Evolutionary conservation across 1,284 basidiomycete species (phyloP).

Genomic region (Apiotrichum porosum): DNA sequence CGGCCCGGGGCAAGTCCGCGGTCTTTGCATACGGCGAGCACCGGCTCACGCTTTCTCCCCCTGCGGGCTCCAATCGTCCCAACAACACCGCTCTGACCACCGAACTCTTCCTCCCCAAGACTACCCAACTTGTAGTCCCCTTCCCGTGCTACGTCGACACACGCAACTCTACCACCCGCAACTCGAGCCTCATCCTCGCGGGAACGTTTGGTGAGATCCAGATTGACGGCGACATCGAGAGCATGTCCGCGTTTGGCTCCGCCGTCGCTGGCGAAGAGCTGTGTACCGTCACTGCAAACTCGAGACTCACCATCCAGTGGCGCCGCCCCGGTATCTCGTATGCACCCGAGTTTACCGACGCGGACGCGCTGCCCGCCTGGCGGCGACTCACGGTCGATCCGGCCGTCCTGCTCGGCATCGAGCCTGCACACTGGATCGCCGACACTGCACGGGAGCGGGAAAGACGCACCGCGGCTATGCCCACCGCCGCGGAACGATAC

Average conservation of each 20-base stretch:
- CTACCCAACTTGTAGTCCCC: not conserved
- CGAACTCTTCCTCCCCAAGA: not conserved
- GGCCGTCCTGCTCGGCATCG: not conserved
- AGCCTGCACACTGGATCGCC: not conserved
- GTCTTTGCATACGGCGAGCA: conserved; percentile 7
- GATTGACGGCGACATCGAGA: not conserved
- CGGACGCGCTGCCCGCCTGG: conserved; percentile 1
- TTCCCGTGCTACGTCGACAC: not conserved
- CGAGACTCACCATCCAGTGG: conserved; percentile 2
- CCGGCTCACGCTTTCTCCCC: not conserved
- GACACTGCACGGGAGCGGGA: not conserved
- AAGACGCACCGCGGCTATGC: not conserved
- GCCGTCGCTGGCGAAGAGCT: too few relatives aligned
- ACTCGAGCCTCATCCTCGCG: not conserved
- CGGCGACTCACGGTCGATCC: conserved; percentile 4
- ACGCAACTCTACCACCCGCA: too few relatives aligned
- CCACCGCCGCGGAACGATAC: conserved; percentile 9
- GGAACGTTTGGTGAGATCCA: conserved; percentile 5
- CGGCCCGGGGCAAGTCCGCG: not conserved
- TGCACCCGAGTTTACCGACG: not conserved
- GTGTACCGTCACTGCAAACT: not conserved
- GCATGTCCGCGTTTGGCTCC: too few relatives aligned
- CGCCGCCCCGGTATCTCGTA: not conserved
- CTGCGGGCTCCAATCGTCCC: not conserved
- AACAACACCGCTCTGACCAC: not conserved